phyloP scores from a whole-genome alignment of 2,329 filamentous ascomycete genomes.

The Colletotrichum truncatum region DNA sequence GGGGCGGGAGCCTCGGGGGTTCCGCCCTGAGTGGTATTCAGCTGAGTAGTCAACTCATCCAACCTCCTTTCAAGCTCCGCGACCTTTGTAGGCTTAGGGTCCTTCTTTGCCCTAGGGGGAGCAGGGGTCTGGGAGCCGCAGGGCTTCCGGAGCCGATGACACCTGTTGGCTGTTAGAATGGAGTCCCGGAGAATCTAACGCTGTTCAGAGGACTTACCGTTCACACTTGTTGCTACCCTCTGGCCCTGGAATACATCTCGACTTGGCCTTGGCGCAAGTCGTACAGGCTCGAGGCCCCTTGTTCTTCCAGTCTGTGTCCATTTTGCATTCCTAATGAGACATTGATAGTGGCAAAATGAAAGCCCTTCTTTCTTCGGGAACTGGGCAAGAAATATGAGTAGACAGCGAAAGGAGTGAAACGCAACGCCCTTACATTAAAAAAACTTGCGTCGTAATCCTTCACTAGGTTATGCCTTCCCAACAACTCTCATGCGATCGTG shows the following conservation, averaged over 20 bases:
- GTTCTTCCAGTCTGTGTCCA: constrained; percentile 27
- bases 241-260: constrained; percentile 56
- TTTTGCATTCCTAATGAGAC: background rate
- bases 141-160: constrained; percentile 56
- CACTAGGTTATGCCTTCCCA: constrained; percentile 1
- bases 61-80: constrained; percentile 60
- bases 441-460: constrained; percentile 16
- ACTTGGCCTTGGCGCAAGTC: constrained; percentile 62
- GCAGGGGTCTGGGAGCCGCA: constrained; percentile 58
- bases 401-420: background rate
- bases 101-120: constrained; percentile 56
- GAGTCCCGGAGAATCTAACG: background rate
- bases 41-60: constrained; percentile 57
- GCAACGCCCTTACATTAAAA: background rate
- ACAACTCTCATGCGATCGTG: constrained; percentile 17
- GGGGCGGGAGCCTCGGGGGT: background rate
- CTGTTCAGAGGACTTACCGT: constrained; percentile 45
- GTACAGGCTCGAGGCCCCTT: constrained; percentile 59
- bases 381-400: background rate
- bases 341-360: background rate
- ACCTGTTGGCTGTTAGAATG: constrained; percentile 42
- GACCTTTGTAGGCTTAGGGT: constrained; percentile 56
- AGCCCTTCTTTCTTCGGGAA: background rate
- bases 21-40: constrained; percentile 40
- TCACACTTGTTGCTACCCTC: constrained; percentile 53